Conservation (phyloP, 2,329 filamentous ascomycete genomes). For the Cryphonectria radicalis region DNA sequence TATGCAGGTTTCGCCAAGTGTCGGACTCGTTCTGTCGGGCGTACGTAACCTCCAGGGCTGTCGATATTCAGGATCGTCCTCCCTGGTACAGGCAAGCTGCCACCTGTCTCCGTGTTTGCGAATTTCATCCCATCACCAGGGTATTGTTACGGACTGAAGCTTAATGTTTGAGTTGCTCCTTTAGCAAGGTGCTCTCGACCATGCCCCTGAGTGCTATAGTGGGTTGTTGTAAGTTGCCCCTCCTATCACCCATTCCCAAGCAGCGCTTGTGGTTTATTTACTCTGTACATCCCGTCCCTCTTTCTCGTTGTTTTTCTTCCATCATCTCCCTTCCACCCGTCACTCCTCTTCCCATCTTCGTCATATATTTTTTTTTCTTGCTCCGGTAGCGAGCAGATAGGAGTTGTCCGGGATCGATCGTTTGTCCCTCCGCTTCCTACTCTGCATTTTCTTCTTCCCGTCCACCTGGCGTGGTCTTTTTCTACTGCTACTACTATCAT, state of each 20-base stretch:
- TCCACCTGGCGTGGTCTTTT: constrained; percentile 36
- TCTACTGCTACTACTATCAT: constrained; percentile 22
- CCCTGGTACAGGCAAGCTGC: constrained; percentile 12
- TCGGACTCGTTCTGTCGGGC: constrained; percentile 3
- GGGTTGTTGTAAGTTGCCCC: background rate
- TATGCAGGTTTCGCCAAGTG: constrained; percentile 10
- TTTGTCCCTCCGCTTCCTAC: constrained; percentile 19
- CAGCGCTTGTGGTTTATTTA: constrained; percentile 25
- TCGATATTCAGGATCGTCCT: constrained; percentile 13
- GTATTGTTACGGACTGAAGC: constrained; percentile 20
- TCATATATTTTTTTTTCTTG: constrained; percentile 22
- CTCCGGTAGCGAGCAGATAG: constrained; percentile 27
- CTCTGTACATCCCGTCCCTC: constrained; percentile 4
- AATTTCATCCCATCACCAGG: constrained; percentile 18
- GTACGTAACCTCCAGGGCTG: constrained; percentile 20
- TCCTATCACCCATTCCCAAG: constrained; percentile 7
- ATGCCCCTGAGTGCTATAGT: constrained; percentile 1
- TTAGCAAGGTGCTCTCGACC: constrained; percentile 15
- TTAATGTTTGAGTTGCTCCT: constrained; percentile 19
- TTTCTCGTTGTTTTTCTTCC: constrained; percentile 5
- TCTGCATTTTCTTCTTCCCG: constrained; percentile 16
- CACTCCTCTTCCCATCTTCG: constrained; percentile 11
- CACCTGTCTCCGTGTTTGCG: constrained; percentile 19
- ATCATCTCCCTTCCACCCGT: constrained; percentile 4
- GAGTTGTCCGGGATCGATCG: constrained; percentile 22